A percentile compares a stretch with the other conserved stretches of the same genome.
phyloP scores from a whole-genome alignment of 306 rosid genomes.

The Begonia peltatifolia region DNA sequence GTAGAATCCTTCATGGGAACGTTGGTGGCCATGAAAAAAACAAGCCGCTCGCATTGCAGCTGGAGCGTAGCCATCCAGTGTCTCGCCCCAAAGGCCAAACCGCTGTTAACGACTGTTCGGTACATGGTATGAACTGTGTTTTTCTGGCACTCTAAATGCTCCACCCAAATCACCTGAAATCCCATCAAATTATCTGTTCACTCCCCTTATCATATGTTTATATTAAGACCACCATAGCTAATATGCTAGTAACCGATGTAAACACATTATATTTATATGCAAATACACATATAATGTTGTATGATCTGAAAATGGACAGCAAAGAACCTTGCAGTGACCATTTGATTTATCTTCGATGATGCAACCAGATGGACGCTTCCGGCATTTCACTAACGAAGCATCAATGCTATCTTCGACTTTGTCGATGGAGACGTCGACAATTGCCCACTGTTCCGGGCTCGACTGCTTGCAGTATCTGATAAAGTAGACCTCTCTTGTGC shows the following conservation, averaged over 20 bases:
- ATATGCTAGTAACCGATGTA: too few species aligned
- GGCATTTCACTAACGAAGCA: constrained; percentile 65
- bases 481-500: constrained; percentile 86
- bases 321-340: constrained; percentile 80
- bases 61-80: constrained; percentile 90
- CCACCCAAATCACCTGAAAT: constrained; percentile 80
- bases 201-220: too few species aligned
- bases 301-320: too few species aligned
- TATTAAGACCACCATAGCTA: too few species aligned
- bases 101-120: constrained; percentile 62
- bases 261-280: too few species aligned
- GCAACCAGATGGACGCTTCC: constrained; percentile 96
- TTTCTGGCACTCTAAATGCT: constrained; percentile 88
- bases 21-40: constrained; percentile 85
- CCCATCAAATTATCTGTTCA: background rate
- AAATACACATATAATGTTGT: too few species aligned
- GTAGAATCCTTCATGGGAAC: constrained; percentile 92
- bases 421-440: constrained; percentile 81
- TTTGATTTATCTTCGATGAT: constrained; percentile 86
- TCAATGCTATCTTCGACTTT: constrained; percentile 81
- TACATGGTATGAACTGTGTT: constrained; percentile 57
- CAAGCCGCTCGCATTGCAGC: constrained; percentile 79
- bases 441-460: constrained; percentile 73
- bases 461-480: constrained; percentile 72
- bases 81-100: constrained; percentile 84